These are phyloP conservation scores for Neofusicoccum sp. DNA, from an alignment of 2,329 filamentous ascomycete genomes.

Conservation along the genomic window DNA sequence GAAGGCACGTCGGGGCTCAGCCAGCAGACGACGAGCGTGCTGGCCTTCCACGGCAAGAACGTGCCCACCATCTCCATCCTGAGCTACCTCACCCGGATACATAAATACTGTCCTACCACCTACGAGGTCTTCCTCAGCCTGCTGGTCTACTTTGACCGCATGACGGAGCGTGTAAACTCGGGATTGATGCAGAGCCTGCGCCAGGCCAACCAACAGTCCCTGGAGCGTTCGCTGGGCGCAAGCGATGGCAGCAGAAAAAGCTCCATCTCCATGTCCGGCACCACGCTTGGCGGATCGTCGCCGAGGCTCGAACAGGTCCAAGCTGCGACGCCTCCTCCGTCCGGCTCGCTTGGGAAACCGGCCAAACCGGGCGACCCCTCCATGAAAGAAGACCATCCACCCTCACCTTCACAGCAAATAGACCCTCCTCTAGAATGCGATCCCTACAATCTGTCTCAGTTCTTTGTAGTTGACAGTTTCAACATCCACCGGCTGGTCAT, in stretches of 20 bases:
- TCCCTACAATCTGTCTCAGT: conserved; percentile 62
- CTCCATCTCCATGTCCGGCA: conserved; percentile 30
- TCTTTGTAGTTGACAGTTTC: conserved; percentile 97
- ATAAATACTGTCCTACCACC: conserved; percentile 98
- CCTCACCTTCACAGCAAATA: conserved; percentile 41
- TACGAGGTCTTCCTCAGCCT: conserved; percentile 97
- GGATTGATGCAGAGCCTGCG: conserved; percentile 69
- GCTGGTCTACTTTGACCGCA: conserved; percentile 96
- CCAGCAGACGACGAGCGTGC: conserved; percentile 70
- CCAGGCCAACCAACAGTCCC: conserved; percentile 53
- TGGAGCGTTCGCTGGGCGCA: conserved; percentile 42
- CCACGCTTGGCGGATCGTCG: conserved; percentile 32
- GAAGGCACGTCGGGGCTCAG: conserved; percentile 62
- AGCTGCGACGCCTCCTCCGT: conserved; percentile 52
- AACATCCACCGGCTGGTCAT: conserved; percentile 98
- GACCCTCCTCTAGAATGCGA: conserved; percentile 45
- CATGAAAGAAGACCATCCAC: conserved; percentile 34
- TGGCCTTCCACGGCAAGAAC: conserved; percentile 98
- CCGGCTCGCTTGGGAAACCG: conserved; percentile 49
- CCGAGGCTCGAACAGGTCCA: conserved; percentile 38
- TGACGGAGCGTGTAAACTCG: conserved; percentile 94
- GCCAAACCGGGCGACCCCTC: conserved; percentile 30
- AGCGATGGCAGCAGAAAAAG: conserved; percentile 53
- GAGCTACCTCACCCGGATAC: conserved; percentile 92
- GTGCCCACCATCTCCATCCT: conserved; percentile 95